phyloP scores from a whole-genome alignment of 2,329 filamentous ascomycete genomes.

The Lachnellula arida region DNA sequence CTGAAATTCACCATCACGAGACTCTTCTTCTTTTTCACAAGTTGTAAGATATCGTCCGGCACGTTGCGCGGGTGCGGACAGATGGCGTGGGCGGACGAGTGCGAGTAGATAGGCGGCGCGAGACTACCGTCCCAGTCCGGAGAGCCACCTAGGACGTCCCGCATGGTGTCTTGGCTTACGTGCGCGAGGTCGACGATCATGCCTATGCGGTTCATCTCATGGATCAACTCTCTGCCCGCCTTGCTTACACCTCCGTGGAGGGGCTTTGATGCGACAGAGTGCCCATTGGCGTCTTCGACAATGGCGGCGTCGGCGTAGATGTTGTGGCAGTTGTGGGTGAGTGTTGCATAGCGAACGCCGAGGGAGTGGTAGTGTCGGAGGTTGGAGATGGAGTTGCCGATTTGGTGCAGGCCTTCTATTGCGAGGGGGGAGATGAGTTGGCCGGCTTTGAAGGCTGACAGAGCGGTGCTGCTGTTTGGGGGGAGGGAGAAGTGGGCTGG shows the following conservation, averaged over 20 bases:
- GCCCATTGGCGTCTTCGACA: constrained; percentile 42
- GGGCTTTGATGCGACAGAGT: constrained; percentile 40
- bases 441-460: constrained; percentile 54
- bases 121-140: constrained; percentile 63
- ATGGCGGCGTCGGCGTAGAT: constrained; percentile 81
- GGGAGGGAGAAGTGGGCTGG: constrained; percentile 65
- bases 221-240: constrained; percentile 62
- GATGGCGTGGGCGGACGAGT: constrained; percentile 74
- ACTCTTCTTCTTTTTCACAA: constrained; percentile 68
- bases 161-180: constrained; percentile 74
- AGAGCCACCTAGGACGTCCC: constrained; percentile 66
- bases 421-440: constrained; percentile 73
- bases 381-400: constrained; percentile 76
- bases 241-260: constrained; percentile 69
- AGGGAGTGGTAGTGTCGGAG: constrained; percentile 71
- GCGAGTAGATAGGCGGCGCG: constrained; percentile 84
- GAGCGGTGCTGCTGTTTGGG: constrained; percentile 54
- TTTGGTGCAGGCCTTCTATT: constrained; percentile 87
- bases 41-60: constrained; percentile 72
- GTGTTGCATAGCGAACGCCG: constrained; percentile 80
- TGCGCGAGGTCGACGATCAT: constrained; percentile 93
- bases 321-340: constrained; percentile 95
- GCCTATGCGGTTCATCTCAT: constrained; percentile 90
- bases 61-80: constrained; percentile 91
- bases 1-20: constrained; percentile 91